Percentiles rank a stretch among this genome's conserved stretches.
Evolutionary conservation across 1,284 basidiomycete species (phyloP).

Genomic region (Ganoderma lucidum): DNA sequence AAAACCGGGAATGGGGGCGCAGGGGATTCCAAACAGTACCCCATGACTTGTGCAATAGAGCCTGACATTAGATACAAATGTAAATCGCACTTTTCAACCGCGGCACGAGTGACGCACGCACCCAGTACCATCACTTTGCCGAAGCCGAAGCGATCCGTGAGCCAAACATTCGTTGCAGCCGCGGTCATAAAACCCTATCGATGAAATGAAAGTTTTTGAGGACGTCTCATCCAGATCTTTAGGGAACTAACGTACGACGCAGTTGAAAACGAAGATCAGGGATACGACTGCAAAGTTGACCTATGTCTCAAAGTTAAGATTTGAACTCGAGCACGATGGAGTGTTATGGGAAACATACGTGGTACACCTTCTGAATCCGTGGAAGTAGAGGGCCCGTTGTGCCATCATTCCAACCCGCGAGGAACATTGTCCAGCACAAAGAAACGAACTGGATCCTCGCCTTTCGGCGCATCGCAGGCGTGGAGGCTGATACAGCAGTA

Average conservation of each 20-base stretch:
- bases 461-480: slow-evolving; percentile 28
- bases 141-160: slow-evolving; percentile 62
- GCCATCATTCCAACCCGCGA: slow-evolving; percentile 71
- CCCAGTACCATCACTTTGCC: slow-evolving; percentile 52
- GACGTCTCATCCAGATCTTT: background rate
- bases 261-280: slow-evolving; percentile 64
- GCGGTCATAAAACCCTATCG: slow-evolving; percentile 56
- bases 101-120: background rate
- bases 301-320: slow-evolving; percentile 34
- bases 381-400: slow-evolving; percentile 67
- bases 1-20: slow-evolving; percentile 75
- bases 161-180: slow-evolving; percentile 56
- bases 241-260: slow-evolving; percentile 48
- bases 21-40: slow-evolving; percentile 63
- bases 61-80: slow-evolving; percentile 18
- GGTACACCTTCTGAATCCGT: slow-evolving; percentile 60
- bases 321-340: slow-evolving; percentile 4
- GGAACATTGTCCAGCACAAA: slow-evolving; percentile 51
- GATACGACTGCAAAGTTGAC: slow-evolving; percentile 56
- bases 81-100: background rate
- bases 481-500: slow-evolving; percentile 19
- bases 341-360: slow-evolving; percentile 41
- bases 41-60: slow-evolving; percentile 50
- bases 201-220: background rate
- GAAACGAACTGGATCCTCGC: slow-evolving; percentile 47